Conservation (phyloP, 441 rosid genomes). For the Breynia disticha region DNA sequence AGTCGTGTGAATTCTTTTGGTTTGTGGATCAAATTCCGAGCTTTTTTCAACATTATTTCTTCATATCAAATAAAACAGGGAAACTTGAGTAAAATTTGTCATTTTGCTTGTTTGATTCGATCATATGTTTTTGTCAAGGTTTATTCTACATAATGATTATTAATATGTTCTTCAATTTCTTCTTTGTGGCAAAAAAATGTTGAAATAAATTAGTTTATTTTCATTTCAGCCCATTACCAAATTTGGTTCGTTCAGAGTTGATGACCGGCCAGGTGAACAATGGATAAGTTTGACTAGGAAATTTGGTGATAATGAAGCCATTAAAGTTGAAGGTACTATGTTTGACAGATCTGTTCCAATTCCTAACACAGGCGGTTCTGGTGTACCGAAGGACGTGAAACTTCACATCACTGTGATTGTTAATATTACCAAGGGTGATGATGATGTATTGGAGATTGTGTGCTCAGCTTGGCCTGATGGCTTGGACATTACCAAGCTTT, state of each 20-base stretch:
- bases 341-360: constrained; percentile 55
- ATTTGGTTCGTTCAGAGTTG: constrained; percentile 41
- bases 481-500: constrained; percentile 46
- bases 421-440: constrained; percentile 46
- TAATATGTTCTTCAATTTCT: background rate
- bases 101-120: too few relatives aligned
- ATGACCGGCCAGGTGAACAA: constrained; percentile 70
- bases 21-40: too few relatives aligned
- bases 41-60: too few relatives aligned
- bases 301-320: constrained; percentile 49
- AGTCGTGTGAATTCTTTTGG: too few relatives aligned
- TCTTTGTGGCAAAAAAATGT: background rate
- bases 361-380: constrained; percentile 22
- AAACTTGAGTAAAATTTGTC: too few relatives aligned
- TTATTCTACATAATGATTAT: too few relatives aligned
- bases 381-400: constrained; percentile 21
- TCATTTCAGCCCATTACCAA: constrained; percentile 35
- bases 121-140: too few relatives aligned
- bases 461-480: constrained; percentile 78
- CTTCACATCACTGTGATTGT: constrained; percentile 64
- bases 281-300: constrained; percentile 61
- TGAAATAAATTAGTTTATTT: too few relatives aligned
- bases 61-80: too few relatives aligned
- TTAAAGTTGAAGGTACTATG: constrained; percentile 77
- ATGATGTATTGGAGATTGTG: constrained; percentile 50